Base-by-base conservation (phyloP, 78 protist species). In the Guillardia theta region DNA sequence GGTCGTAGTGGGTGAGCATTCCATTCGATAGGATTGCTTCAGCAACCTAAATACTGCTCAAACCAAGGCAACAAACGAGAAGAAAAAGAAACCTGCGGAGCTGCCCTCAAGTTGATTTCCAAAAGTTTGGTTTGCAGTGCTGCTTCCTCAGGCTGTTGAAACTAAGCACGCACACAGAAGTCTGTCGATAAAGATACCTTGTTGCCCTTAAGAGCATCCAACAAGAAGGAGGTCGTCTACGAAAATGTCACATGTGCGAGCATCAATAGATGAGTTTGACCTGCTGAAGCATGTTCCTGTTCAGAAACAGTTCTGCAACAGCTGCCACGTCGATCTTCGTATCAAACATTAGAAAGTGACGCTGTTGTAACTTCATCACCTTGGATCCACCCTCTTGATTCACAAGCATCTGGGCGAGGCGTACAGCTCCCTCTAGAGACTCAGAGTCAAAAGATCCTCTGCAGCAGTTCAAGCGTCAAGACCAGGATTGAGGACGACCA, bases 41-140 rank as follows among this genome's bases (percentile, higher is more conserved):
- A n/a, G 94, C 94, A 18, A 93, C 83, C 83, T 70, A 43, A n/a
- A n/a, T 6, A 8, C 70, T 6, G 39, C 70, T 27, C 3, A 58
- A n/a, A n/a, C n/a, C n/a, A n/a, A n/a, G n/a, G n/a, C n/a, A n/a
- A n/a, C n/a, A n/a, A n/a, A n/a, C n/a, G n/a, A n/a, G n/a, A n/a
- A n/a, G n/a, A n/a, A n/a, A 21, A 53, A 53, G 62, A 12, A 21
- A 53, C 96, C 80, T 94, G 98, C 62, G 99, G 99, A 5, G 97
- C 96, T 12, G 94, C 93, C 93, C 95, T 44, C 58, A 99, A 95
- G 94, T 99, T 99, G 95, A 99, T 96, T 93, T 98, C 99, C 50
- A 99, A 96, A 22, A 99, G 96, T 27, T 97, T 95, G 30, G 99
- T 99, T 96, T 99, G 99, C 41, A 98, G 97, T 41, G 93, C 88